Evolutionary conservation across 225 moss, liverwort and hornwort genomes (phyloP), one percentile per base, ranked within the genome.

Genomic region (Asterella californica): DNA sequence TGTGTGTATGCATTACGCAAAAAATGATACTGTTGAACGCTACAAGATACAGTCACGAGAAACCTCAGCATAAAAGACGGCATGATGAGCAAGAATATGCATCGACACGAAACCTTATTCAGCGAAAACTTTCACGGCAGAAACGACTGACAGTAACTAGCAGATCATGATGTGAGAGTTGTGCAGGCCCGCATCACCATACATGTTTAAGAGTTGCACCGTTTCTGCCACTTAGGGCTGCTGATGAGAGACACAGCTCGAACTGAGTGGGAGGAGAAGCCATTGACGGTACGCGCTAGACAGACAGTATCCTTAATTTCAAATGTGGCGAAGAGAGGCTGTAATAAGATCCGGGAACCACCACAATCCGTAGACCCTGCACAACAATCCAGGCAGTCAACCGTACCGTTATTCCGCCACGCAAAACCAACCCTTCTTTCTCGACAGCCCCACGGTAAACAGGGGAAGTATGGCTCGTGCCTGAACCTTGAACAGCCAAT

Each of bases 311-410:
- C 83, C 48, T 63, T 75, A 46, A 80, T 74, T 17, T 88, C 88
- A 29, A 50, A 57, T 74, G 82, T 86, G 17, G 77, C 45, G 15
- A 84, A 74, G 50, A 79, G 57, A 42, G 88, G 82, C 32, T 83
- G 82, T 12, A 72, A 45, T 17, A 42, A 72, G 68, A 22, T 82
- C 8, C 82, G 76, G 74, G 72, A 78, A 42, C 77, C 66, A 37
- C 55, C 29, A 72, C 82, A 72, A 82, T 87, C 87, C 36, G 84
- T 27, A 82, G 72, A 87, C 24, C 84, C 83, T 79, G 84, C 81
- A 80, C 27, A 74, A 47, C 55, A 63, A 60, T 57, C 68, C 69
- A 42, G 21, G 25, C 59, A 52, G 10, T 32, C 32, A 10, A 47
- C 2, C n/a, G 25, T 48, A 0, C n/a, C 21, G 24, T 27, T 63